Conservation (phyloP, 768 basidiomycete species). For the Lyophyllum shimeji region DNA sequence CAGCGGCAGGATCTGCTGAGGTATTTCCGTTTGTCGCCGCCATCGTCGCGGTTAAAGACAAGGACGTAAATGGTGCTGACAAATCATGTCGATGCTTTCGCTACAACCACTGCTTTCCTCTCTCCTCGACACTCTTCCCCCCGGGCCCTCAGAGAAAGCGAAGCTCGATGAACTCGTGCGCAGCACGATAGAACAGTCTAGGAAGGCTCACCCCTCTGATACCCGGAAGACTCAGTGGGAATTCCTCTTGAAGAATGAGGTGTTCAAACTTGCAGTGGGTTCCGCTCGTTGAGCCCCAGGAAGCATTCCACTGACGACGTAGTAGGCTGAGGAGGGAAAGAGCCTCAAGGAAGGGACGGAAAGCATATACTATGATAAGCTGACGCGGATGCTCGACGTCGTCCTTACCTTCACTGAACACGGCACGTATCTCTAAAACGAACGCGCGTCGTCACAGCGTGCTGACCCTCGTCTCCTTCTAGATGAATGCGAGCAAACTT, state of each 20-base stretch:
- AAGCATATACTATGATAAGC: conserved; percentile 58
- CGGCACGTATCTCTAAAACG: conserved; percentile 42
- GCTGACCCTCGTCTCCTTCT: neutral
- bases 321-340: conserved; percentile 64
- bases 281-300: neutral
- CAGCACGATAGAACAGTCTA: conserved; percentile 42
- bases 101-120: conserved; percentile 49
- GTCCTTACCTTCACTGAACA: conserved; percentile 76
- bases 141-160: conserved; percentile 46
- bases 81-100: conserved; percentile 26
- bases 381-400: conserved; percentile 68
- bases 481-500: conserved; percentile 79
- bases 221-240: conserved; percentile 77
- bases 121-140: conserved; percentile 53
- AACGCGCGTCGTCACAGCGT: neutral
- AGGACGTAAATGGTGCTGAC: conserved; percentile 4
- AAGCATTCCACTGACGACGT: neutral
- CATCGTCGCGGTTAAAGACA: conserved; percentile 9
- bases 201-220: conserved; percentile 47
- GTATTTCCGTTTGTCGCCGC: conserved; percentile 1
- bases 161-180: conserved; percentile 50
- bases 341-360: conserved; percentile 51
- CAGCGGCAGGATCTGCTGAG: neutral
- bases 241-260: conserved; percentile 64
- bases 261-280: conserved; percentile 72